Conservation (phyloP, 768 basidiomycete species). For the Scleroderma bovista region DNA sequence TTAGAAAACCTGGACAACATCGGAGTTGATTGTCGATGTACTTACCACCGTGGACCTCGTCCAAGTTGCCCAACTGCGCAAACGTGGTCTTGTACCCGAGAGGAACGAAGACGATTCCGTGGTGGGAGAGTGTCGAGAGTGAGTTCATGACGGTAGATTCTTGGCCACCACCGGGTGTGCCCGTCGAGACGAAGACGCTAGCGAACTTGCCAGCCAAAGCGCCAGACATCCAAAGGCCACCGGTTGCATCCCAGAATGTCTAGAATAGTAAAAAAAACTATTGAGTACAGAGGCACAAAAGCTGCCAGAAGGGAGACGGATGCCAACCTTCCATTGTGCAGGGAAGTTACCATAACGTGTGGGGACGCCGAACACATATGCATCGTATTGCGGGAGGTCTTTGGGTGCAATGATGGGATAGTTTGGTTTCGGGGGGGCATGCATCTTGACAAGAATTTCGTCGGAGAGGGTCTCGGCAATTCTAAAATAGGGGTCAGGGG, state of each 20-base stretch:
- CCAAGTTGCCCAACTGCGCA: conserved; percentile 35
- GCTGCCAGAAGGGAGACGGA: neutral
- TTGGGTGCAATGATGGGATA: conserved; percentile 63
- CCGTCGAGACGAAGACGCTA: conserved; percentile 69
- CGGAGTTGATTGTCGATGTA: conserved; percentile 3
- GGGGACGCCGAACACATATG: conserved; percentile 69
- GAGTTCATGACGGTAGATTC: conserved; percentile 49
- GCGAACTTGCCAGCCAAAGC: conserved; percentile 70
- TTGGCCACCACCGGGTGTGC: conserved; percentile 81
- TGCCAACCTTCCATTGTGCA: conserved; percentile 67
- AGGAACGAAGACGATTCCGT: conserved; percentile 69
- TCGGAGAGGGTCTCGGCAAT: conserved; percentile 73
- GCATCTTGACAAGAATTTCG: conserved; percentile 62
- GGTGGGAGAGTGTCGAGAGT: conserved; percentile 61
- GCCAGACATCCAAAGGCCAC: conserved; percentile 56
- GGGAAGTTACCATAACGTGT: conserved; percentile 81
- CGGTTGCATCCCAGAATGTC: conserved; percentile 76
- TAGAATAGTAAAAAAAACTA: conserved; percentile 25
- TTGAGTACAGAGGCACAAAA: neutral
- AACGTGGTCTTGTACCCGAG: conserved; percentile 59
- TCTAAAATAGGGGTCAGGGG: conserved; percentile 30
- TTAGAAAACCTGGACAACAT: neutral
- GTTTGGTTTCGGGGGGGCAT: conserved; percentile 63
- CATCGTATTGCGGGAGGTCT: conserved; percentile 58
- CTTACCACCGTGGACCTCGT: conserved; percentile 56